Percentiles rank a stretch among this genome's conserved stretches.
These are phyloP conservation scores for Staphylotrichum tortipilum DNA, from an alignment of 495 filamentous ascomycete genomes.

Conservation along the genomic window DNA sequence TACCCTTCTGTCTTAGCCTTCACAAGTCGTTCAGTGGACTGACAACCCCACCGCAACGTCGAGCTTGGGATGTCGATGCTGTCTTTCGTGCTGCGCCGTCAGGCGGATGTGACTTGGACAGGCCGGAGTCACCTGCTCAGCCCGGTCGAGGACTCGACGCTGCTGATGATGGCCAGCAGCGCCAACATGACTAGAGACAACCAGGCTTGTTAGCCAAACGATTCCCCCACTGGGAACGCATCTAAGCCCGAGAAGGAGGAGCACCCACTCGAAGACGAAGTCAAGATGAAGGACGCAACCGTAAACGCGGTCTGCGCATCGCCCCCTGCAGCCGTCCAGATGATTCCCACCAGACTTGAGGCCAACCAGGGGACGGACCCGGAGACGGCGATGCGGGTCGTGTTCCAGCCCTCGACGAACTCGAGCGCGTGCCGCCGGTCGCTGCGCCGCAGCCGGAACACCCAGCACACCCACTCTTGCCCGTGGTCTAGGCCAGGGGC, in stretches of 20 bases:
- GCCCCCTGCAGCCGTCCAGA: background rate
- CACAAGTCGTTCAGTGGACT: no score
- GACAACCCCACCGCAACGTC: no score
- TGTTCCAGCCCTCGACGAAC: background rate
- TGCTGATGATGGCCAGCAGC: background rate
- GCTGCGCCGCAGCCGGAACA: background rate
- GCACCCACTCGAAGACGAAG: background rate
- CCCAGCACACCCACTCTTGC: background rate
- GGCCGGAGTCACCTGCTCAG: no score
- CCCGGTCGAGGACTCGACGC: background rate
- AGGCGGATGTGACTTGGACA: no score
- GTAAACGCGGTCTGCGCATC: background rate
- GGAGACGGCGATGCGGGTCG: background rate
- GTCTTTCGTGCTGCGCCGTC: no score
- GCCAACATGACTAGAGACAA: background rate
- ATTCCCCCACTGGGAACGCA: background rate
- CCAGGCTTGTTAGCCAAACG: background rate
- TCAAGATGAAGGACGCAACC: background rate
- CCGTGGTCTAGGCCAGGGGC: no score
- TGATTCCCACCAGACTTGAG: background rate
- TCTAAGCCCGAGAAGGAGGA: background rate
- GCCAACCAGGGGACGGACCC: background rate
- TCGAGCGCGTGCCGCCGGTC: background rate
- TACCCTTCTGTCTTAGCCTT: no score
- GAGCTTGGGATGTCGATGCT: no score